Evolutionary conservation across 768 basidiomycete species (phyloP).

Genomic region (Tremella yokohamensis): DNA sequence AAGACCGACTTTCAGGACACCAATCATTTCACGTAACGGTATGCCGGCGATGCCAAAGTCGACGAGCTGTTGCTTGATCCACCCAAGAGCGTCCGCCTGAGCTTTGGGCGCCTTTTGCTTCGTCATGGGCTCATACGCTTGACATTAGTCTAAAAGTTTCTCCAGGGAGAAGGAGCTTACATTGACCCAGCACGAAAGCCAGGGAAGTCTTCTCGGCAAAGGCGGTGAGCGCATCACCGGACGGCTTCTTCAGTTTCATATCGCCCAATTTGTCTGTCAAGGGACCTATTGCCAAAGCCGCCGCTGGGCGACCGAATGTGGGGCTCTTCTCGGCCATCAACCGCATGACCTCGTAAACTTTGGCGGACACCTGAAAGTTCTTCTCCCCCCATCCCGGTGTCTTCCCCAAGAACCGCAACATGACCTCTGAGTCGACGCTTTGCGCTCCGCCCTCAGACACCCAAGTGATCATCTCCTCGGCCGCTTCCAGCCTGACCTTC

Average conservation of each 20-base stretch:
- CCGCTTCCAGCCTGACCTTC: constrained; percentile 82
- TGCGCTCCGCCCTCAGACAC: constrained; percentile 62
- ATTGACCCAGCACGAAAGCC: constrained; percentile 89
- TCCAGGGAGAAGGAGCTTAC: constrained; percentile 53
- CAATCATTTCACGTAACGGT: constrained; percentile 76
- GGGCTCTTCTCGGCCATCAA: constrained; percentile 73
- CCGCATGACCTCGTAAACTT: constrained; percentile 73
- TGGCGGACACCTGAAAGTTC: constrained; percentile 95
- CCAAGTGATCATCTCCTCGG: constrained; percentile 84
- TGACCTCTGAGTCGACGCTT: constrained; percentile 74
- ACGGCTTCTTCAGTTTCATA: constrained; percentile 92
- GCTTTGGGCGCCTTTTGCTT: constrained; percentile 98
- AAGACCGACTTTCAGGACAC: constrained; percentile 79
- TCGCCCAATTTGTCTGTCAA: constrained; percentile 93
- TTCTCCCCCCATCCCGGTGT: constrained; percentile 94
- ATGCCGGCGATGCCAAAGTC: constrained; percentile 92
- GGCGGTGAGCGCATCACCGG: constrained; percentile 74
- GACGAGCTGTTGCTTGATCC: constrained; percentile 77
- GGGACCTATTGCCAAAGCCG: constrained; percentile 74
- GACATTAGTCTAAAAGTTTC: neutral
- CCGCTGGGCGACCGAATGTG: constrained; percentile 77
- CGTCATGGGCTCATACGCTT: constrained; percentile 86
- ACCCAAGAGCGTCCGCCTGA: constrained; percentile 79
- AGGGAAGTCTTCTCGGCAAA: constrained; percentile 91
- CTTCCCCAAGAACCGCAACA: constrained; percentile 81